These are phyloP conservation scores for Boeremia lycopersici DNA, from an alignment of 2,329 filamentous ascomycete genomes.

Conservation along the genomic window DNA sequence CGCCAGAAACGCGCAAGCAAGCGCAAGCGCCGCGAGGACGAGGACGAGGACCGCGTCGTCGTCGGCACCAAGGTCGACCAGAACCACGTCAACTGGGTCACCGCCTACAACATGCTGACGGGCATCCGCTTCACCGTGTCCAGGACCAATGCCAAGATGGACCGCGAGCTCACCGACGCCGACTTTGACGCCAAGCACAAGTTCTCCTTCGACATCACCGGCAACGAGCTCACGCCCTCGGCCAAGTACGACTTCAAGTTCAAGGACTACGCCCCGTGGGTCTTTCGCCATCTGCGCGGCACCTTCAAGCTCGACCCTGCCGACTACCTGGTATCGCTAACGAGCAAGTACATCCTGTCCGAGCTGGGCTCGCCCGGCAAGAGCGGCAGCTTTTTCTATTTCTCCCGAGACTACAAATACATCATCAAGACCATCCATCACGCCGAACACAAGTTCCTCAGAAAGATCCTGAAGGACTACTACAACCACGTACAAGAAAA, in stretches of 20 bases:
- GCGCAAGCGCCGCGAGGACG: conserved; percentile 81
- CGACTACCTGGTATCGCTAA: conserved; percentile 97
- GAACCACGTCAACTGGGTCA: conserved; percentile 95
- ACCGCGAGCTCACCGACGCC: conserved; percentile 84
- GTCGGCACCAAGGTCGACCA: conserved; percentile 98
- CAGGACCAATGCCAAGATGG: conserved; percentile 93
- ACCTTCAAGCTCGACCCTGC: conserved; percentile 93
- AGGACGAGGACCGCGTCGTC: conserved; percentile 86
- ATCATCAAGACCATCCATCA: conserved; percentile 99
- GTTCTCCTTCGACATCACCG: conserved; percentile 98
- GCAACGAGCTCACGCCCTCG: conserved; percentile 95
- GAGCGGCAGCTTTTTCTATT: conserved; percentile 99
- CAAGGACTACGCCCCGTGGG: conserved; percentile 99
- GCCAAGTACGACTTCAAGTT: conserved; percentile 99
- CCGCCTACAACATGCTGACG: conserved; percentile 99
- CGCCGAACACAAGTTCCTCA: conserved; percentile 84
- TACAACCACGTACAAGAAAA: conserved; percentile 92
- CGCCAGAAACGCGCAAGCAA: conserved; percentile 90
- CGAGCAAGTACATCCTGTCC: conserved; percentile 97
- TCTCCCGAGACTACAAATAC: conserved; percentile 98
- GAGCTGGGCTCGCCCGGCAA: conserved; percentile 97
- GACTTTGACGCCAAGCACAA: conserved; percentile 96
- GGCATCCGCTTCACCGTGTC: conserved; percentile 97
- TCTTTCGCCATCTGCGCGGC: conserved; percentile 88
- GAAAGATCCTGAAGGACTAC: conserved; percentile 87